These are phyloP conservation scores for Arthroderma uncinatum DNA, from an alignment of 2,329 filamentous ascomycete genomes.

Conservation along the genomic window DNA sequence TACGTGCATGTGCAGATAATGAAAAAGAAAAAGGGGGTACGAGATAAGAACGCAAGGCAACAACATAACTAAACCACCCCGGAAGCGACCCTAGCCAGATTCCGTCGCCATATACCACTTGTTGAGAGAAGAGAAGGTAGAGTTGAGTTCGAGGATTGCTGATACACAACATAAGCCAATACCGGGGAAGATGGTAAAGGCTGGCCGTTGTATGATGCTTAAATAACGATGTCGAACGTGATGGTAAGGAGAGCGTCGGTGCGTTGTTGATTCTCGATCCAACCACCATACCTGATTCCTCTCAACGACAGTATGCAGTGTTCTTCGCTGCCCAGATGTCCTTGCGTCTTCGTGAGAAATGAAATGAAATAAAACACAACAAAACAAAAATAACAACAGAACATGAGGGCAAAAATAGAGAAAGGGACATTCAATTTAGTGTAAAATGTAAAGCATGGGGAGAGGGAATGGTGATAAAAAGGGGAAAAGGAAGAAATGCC, in stretches of 20 bases:
- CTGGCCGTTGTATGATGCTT: not conserved
- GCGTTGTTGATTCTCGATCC: not conserved
- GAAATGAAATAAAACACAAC: slow-evolving; percentile 2
- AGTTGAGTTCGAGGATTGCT: not conserved
- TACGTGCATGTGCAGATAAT: not conserved
- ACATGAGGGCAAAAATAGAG: not conserved
- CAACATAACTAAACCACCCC: slow-evolving; percentile 32
- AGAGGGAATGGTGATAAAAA: slow-evolving; percentile 11
- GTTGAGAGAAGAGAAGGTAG: slow-evolving; percentile 4
- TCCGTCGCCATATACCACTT: slow-evolving; percentile 31
- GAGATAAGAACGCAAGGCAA: not conserved
- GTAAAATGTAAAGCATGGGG: slow-evolving; percentile 5
- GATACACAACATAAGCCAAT: slow-evolving; percentile 19
- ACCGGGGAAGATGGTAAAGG: not conserved
- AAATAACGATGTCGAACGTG: slow-evolving; percentile 18
- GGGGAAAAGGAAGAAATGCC: slow-evolving; percentile 11
- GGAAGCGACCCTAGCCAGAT: slow-evolving; percentile 38
- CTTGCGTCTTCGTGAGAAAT: slow-evolving; percentile 9
- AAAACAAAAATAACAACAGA: slow-evolving; percentile 12
- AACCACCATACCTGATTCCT: not conserved
- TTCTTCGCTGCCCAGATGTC: not conserved
- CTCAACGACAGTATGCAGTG: not conserved
- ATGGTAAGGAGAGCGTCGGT: slow-evolving; percentile 5
- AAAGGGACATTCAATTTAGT: slow-evolving; percentile 7
- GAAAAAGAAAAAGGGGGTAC: not conserved